Evolutionary conservation across 164 flowering plant species (phyloP).

Genomic region (Buxus sempervirens): DNA sequence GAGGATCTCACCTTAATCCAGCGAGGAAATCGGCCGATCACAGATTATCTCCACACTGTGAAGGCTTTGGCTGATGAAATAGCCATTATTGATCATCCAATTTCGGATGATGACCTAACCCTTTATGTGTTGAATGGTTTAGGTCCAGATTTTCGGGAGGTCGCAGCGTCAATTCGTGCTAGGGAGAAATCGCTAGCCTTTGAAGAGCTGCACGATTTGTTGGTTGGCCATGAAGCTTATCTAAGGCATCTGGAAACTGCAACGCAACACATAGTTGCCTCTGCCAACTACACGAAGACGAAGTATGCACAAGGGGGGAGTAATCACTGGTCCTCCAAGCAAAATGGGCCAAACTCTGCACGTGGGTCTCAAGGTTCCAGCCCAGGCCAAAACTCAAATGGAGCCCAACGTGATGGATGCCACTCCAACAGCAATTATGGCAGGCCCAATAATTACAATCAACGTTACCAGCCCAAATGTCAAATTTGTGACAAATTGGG

Average conservation of each 20-base stretch:
- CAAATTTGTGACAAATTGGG: neutral
- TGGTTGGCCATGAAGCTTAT: neutral
- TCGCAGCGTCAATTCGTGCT: neutral
- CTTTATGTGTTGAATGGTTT: too few species aligned
- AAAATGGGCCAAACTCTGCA: too few species aligned
- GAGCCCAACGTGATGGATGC: neutral
- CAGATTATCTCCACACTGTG: neutral
- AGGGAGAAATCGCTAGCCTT: neutral
- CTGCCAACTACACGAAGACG: neutral
- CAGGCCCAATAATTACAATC: neutral
- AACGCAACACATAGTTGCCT: neutral
- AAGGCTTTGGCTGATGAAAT: neutral
- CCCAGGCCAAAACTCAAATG: neutral
- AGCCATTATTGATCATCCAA: neutral
- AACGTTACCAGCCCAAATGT: neutral
- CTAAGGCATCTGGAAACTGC: neutral
- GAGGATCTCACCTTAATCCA: neutral
- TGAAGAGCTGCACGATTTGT: neutral
- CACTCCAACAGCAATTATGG: neutral
- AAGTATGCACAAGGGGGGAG: too few species aligned
- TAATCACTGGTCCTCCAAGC: too few species aligned
- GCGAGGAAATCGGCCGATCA: neutral
- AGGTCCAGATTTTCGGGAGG: neutral
- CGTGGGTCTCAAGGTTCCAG: too few species aligned
- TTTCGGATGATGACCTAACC: too few species aligned